Percentiles rank a stretch among this genome's conserved stretches.
Evolutionary conservation across 352 stramenopile genomes (phyloP).

Genomic region (Phytopythium litorale): DNA sequence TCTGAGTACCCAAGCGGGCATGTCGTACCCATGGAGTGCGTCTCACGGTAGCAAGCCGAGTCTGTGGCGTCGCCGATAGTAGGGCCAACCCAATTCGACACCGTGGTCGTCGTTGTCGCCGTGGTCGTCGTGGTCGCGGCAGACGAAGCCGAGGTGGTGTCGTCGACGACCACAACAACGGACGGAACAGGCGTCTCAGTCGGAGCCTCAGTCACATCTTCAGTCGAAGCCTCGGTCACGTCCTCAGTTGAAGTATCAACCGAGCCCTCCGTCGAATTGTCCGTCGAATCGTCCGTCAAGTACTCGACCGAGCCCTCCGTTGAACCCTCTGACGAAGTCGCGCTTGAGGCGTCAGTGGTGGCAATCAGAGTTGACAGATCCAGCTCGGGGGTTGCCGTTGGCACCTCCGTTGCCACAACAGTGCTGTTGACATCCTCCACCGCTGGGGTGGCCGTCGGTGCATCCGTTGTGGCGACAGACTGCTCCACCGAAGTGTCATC

Average conservation of each 20-base stretch:
- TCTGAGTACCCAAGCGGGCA: conserved; percentile 45
- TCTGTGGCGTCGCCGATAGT: conserved; percentile 15
- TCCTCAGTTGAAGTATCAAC: not conserved
- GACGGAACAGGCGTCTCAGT: not conserved
- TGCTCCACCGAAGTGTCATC: not conserved
- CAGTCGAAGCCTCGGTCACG: not conserved
- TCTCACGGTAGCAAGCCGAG: conserved; percentile 50
- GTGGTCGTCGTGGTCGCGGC: not conserved
- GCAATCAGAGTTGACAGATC: conserved; percentile 2
- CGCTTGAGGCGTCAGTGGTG: not conserved
- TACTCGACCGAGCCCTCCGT: not conserved
- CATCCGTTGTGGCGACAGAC: not conserved
- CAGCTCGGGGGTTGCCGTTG: not conserved
- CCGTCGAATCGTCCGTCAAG: not conserved
- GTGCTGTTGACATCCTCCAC: too few relatives aligned
- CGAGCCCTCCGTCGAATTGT: not conserved
- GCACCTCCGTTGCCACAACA: too few relatives aligned
- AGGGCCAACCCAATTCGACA: conserved; percentile 29
- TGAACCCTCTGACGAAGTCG: not conserved
- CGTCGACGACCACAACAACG: not conserved
- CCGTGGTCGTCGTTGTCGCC: not conserved
- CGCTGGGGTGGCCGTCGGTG: not conserved
- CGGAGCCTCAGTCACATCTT: not conserved
- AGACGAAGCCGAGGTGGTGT: not conserved
- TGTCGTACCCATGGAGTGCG: conserved; percentile 21